Conservation (phyloP, 1,139 yeast genomes). For the Pichia sp. region DNA sequence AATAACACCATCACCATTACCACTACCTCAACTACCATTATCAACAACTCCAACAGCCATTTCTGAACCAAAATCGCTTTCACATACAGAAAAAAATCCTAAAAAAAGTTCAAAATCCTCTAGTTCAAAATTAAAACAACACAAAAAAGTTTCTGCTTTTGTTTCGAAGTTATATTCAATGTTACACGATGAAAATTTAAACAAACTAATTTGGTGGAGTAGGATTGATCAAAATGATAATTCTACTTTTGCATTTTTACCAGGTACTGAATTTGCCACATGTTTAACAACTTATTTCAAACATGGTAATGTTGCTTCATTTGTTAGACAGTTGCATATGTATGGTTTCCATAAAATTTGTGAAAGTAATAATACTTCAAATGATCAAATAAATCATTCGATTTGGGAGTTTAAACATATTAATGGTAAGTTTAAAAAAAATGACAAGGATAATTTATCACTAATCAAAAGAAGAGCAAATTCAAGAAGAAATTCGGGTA, state of each 20-base stretch:
- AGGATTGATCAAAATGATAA: slow-evolving; percentile 47
- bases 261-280: slow-evolving; percentile 59
- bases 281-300: slow-evolving; percentile 63
- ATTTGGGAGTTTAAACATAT: slow-evolving; percentile 72
- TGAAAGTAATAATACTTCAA: slow-evolving; percentile 27
- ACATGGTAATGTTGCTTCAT: slow-evolving; percentile 74
- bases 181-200: slow-evolving; percentile 48
- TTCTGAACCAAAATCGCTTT: neutral
- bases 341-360: slow-evolving; percentile 72
- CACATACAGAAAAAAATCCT: neutral
- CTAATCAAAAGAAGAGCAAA: slow-evolving; percentile 60
- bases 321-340: slow-evolving; percentile 72
- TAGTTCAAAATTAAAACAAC: slow-evolving; percentile 6
- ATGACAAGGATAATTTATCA: slow-evolving; percentile 52
- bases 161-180: slow-evolving; percentile 57
- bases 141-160: slow-evolving; percentile 51
- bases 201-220: slow-evolving; percentile 74
- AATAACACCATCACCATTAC: neutral
- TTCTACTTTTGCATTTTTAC: slow-evolving; percentile 54
- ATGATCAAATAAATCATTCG: slow-evolving; percentile 19
- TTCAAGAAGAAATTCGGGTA: slow-evolving; percentile 34
- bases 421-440: slow-evolving; percentile 57
- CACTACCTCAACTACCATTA: neutral
- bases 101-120: slow-evolving; percentile 1
- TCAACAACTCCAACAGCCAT: neutral